Evolutionary conservation across 306 rosid genomes (phyloP).

Genomic region (Dryas alaskensis): DNA sequence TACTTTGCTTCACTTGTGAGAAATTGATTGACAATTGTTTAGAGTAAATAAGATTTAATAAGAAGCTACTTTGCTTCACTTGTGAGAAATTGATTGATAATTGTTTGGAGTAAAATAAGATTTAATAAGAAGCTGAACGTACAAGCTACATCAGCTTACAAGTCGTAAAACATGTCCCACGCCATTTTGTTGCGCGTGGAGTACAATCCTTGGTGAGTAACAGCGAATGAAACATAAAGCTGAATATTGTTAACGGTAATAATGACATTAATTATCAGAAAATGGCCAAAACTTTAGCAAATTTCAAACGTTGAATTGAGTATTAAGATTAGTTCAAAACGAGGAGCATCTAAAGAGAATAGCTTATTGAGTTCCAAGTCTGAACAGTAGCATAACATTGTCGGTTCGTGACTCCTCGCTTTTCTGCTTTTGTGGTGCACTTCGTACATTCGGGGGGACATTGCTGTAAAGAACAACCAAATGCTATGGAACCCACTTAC

Average conservation of each 20-base stretch:
- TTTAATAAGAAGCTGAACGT: neutral
- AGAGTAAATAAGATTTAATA: too few species aligned
- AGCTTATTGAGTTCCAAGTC: too few species aligned
- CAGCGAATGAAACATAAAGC: neutral
- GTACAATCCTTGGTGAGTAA: neutral
- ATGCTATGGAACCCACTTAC: constrained; percentile 18
- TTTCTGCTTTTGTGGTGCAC: too few species aligned
- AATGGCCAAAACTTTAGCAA: too few species aligned
- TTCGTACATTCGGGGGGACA: neutral
- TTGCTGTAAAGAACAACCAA: neutral
- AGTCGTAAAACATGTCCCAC: neutral
- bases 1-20: too few species aligned
- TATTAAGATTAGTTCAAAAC: too few species aligned
- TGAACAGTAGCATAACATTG: neutral
- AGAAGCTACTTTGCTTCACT: too few species aligned
- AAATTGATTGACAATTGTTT: too few species aligned
- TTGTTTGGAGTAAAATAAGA: neutral
- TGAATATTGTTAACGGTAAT: neutral
- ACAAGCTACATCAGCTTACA: neutral
- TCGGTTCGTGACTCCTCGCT: neutral
- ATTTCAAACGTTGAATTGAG: too few species aligned
- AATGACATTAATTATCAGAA: neutral
- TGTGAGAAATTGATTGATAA: neutral
- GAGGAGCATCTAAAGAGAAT: too few species aligned
- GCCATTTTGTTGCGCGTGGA: neutral